A percentile compares a stretch with the other conserved stretches of the same genome.
Conservation (phyloP, 306 rosid genomes). For the Quillaja saponaria region DNA sequence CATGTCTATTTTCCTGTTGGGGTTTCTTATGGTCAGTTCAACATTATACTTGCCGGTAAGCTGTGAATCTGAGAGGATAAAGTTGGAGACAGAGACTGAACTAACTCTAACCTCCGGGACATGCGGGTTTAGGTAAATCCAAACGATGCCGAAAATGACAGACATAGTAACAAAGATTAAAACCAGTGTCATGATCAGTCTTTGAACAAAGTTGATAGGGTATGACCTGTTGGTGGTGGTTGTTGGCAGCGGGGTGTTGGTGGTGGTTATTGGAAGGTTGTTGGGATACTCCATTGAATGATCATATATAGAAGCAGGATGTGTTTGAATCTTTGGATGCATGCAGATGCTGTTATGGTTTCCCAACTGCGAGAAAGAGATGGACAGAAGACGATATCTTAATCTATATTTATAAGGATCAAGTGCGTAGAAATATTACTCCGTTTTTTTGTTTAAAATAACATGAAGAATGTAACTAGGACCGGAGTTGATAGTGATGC, state of each 20-base stretch:
- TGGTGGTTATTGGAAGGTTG: no score
- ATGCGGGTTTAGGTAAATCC: conserved; percentile 31
- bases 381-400: no score
- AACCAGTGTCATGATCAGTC: not conserved
- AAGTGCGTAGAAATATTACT: no score
- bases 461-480: no score
- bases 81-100: conserved; percentile 37
- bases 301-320: not conserved
- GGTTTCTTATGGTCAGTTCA: conserved; percentile 27
- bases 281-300: no score
- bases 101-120: conserved; percentile 24
- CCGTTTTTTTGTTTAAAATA: no score
- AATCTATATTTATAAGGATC: no score
- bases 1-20: conserved; percentile 33
- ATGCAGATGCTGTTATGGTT: no score
- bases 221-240: not conserved
- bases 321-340: no score
- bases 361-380: no score
- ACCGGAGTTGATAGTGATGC: no score
- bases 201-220: not conserved
- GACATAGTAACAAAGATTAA: not conserved
- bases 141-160: conserved; percentile 30
- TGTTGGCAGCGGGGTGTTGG: not conserved
- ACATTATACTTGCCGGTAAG: conserved; percentile 17
- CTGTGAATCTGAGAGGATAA: conserved; percentile 19